Evolutionary conservation across 805 yeast species (phyloP), one percentile per base, ranked within the genome.

Genomic region (Kodamaea jinghongensis): DNA sequence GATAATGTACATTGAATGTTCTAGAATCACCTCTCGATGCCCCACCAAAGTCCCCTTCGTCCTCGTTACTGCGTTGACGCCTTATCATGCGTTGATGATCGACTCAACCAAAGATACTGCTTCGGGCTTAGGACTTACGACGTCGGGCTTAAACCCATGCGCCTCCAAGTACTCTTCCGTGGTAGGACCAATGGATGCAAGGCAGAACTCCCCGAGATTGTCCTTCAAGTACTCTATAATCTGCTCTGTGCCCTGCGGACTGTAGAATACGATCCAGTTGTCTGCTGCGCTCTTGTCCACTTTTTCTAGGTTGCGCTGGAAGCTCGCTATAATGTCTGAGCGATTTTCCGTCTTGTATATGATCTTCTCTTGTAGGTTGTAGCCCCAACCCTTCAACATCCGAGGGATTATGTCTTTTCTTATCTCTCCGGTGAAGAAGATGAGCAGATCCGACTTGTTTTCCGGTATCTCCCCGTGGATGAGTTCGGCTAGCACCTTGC

Each of bases 121-220:
- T 23, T 81, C 81, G 0, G 98, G 98, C 43, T 78, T 79, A 4
- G 62, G 60, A 3, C 96, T 81, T 3, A 83, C 84, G 1, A 84
- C 75, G 28, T 75, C 63, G 1, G 90, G 86, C 0, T 32, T 47
- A 2, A 91, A 56, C 0, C 78, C 81, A 13, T 75, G 68, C 1
- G 67, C 58, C 4, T 58, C 28, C 31, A 90, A 61, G 51, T 76
- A 88, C 28, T 66, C 70, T 40, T 83, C 79, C 0, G 98, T 91
- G 0, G 97, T 91, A 2, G 97, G 97, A 0, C 98, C 98, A 42
- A 91, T 91, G 3, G 90, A 80, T 0, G 95, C 96, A 11, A 88
- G 63, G 1, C 48, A 41, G 3, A 42, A 29, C 29, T 53, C 25
- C 23, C 41, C 17, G n/a, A 36, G 30, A 16, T 31, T 26, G 10